These are phyloP conservation scores for Kewa caespitosa DNA, from an alignment of 179 eudicot species.

Conservation along the genomic window DNA sequence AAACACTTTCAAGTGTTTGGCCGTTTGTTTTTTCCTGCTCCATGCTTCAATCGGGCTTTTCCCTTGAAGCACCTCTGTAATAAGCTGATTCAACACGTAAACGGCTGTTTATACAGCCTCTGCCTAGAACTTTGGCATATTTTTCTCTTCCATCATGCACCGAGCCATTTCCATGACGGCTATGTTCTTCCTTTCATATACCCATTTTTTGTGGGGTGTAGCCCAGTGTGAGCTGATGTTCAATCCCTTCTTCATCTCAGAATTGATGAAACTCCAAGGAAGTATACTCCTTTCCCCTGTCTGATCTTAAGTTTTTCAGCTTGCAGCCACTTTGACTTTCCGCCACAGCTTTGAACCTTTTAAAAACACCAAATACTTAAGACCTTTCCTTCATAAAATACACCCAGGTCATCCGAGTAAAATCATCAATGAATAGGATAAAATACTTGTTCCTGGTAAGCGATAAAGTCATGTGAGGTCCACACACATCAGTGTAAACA, in stretches of 20 bases:
- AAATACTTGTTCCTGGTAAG: background rate
- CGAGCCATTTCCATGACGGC: background rate
- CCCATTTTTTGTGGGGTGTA: background rate
- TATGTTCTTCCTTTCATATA: constrained; percentile 9
- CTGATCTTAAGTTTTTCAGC: background rate
- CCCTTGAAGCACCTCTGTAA: background rate
- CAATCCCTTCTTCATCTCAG: constrained; percentile 3
- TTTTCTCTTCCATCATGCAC: constrained; percentile 9
- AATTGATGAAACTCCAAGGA: background rate
- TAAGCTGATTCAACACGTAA: background rate
- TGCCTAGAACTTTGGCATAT: constrained; percentile 10
- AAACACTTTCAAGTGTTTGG: background rate
- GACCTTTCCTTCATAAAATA: background rate
- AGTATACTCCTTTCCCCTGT: constrained; percentile 1
- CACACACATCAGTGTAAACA: background rate
- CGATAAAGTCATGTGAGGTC: background rate
- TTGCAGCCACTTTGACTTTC: constrained; percentile 3
- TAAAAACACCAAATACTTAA: background rate
- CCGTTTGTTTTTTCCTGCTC: background rate
- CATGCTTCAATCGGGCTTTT: background rate
- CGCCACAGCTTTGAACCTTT: constrained; percentile 3
- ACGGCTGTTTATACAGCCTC: background rate
- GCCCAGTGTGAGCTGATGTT: background rate
- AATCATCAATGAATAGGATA: background rate
- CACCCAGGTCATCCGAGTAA: background rate